These are phyloP conservation scores for Hirschioporus abietinus DNA, from an alignment of 768 basidiomycete genomes.

Conservation along the genomic window DNA sequence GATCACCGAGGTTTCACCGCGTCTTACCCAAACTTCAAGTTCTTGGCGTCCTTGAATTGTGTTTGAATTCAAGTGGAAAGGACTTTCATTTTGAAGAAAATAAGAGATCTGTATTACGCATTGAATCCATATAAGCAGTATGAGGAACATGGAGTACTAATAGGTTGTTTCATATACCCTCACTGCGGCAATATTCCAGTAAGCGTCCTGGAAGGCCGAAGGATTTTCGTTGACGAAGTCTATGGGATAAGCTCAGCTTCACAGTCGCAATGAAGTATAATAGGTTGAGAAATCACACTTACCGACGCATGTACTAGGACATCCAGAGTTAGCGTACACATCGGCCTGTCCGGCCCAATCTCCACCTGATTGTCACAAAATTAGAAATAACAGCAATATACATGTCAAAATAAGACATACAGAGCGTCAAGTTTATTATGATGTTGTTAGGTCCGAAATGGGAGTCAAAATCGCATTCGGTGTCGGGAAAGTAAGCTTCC, in stretches of 20 bases:
- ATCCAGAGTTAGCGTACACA: slow-evolving; percentile 23
- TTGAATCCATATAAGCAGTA: background rate
- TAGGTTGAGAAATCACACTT: slow-evolving; percentile 15
- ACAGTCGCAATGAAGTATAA: background rate
- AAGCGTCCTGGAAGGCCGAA: slow-evolving; percentile 58
- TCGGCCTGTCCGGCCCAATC: slow-evolving; percentile 24
- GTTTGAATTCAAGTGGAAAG: no score
- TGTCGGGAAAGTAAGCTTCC: slow-evolving; percentile 55
- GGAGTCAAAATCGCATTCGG: slow-evolving; percentile 48
- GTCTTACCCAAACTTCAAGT: no score
- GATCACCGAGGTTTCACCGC: no score
- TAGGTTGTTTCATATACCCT: slow-evolving; percentile 33
- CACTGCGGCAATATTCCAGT: slow-evolving; percentile 64
- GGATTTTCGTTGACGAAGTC: slow-evolving; percentile 67
- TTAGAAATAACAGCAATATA: background rate
- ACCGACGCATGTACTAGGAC: slow-evolving; percentile 38
- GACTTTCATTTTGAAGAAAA: background rate
- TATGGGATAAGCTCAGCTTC: slow-evolving; percentile 17
- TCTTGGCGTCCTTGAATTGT: no score
- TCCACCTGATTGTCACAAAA: slow-evolving; percentile 11
- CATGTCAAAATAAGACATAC: slow-evolving; percentile 29
- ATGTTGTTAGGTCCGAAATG: slow-evolving; percentile 57
- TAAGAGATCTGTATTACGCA: background rate
- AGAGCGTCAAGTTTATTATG: slow-evolving; percentile 65
- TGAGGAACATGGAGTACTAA: background rate